phyloP scores from a whole-genome alignment of 495 filamentous ascomycete genomes.

The Copromyces sp. region DNA sequence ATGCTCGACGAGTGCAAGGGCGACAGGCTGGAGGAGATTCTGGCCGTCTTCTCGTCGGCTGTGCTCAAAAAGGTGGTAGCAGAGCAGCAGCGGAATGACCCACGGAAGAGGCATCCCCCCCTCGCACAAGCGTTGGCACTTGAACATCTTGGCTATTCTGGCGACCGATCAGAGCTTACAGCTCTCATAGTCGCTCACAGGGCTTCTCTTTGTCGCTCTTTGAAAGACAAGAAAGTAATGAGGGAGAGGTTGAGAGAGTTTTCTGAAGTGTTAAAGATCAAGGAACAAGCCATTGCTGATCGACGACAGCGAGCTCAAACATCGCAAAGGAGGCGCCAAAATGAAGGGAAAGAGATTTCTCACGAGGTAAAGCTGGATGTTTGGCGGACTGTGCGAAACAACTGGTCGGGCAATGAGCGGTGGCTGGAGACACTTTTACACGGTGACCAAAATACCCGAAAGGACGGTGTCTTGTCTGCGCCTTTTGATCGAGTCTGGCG shows the following conservation, averaged over 20 bases:
- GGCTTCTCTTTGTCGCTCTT: conserved; percentile 43
- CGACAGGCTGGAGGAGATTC: conserved; percentile 68
- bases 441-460: conserved; percentile 48
- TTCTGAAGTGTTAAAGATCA: conserved; percentile 43
- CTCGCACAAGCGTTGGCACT: conserved; percentile 53
- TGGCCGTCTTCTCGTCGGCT: conserved; percentile 66
- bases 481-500: conserved; percentile 60
- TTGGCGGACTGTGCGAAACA: conserved; percentile 47
- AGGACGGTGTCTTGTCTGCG: conserved; percentile 52
- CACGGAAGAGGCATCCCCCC: conserved; percentile 22
- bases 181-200: conserved; percentile 66
- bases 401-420: conserved; percentile 64
- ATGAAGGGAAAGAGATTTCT: conserved; percentile 17
- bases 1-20: conserved; percentile 91
- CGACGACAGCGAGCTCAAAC: conserved; percentile 33
- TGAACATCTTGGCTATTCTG: conserved; percentile 46
- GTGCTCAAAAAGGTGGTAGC: conserved; percentile 62
- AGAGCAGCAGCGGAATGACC: conserved; percentile 27
- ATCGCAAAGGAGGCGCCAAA: conserved; percentile 1
- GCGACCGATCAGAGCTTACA: conserved; percentile 49
- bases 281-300: conserved; percentile 30
- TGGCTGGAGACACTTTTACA: conserved; percentile 58
- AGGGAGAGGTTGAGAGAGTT: conserved; percentile 46
- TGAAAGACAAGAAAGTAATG: conserved; percentile 46
- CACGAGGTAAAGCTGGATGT: conserved; percentile 31